phyloP scores from a whole-genome alignment of 305 asterid species.

The Solanum aculeatissimum region DNA sequence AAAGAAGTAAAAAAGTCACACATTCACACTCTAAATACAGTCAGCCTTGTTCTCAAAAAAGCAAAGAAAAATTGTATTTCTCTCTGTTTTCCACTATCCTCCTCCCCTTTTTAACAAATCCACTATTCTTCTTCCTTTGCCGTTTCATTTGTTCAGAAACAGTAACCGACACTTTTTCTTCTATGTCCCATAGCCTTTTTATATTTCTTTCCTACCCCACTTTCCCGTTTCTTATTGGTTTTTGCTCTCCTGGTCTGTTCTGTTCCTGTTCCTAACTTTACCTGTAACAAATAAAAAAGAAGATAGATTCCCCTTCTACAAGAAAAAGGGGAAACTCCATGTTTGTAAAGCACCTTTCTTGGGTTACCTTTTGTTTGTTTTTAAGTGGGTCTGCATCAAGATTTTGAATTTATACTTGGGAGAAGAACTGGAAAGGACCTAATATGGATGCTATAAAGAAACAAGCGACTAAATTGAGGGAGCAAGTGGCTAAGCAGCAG shows the following conservation, averaged over 20 bases:
- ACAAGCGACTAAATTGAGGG: constrained; percentile 82
- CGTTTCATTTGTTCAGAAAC: not conserved
- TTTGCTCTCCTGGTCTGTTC: not conserved
- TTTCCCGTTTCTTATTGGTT: not conserved
- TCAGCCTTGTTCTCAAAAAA: not conserved
- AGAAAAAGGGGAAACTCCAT: not conserved
- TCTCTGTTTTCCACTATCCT: not conserved
- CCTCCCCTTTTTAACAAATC: not conserved
- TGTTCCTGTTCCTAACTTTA: not conserved
- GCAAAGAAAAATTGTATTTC: not conserved
- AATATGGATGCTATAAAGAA: constrained; percentile 86
- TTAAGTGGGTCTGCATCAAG: not conserved
- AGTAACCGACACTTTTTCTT: not conserved
- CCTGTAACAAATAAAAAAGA: not conserved
- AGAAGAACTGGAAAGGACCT: not conserved
- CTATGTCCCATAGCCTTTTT: not conserved
- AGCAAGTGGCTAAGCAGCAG: constrained; percentile 91
- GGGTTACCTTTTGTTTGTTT: not conserved
- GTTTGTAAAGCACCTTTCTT: not conserved
- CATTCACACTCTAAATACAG: not conserved
- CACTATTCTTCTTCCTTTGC: not conserved
- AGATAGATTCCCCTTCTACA: not conserved
- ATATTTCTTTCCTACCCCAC: not conserved
- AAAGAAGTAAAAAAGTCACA: not conserved
- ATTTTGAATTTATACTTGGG: not conserved